Base-by-base conservation (phyloP, 768 basidiomycete species). In the Rhizopogon vinicolor region DNA sequence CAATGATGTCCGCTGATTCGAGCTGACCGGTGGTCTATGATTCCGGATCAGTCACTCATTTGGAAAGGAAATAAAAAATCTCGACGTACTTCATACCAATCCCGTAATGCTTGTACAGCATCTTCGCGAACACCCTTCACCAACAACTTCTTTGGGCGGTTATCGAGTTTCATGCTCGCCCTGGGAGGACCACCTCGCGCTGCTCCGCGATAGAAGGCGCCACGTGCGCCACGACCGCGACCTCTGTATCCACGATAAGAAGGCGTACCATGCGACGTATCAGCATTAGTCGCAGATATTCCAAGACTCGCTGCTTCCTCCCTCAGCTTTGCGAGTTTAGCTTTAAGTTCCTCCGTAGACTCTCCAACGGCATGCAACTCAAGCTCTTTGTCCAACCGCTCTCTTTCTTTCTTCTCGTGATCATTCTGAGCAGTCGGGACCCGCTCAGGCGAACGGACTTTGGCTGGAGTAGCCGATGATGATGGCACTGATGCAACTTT, bases 91-190 rank as follows among this genome's bases (percentile, higher is more conserved):
- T 92, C 89, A 66, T 87, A 96, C 89, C 91, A 95, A 61, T 90
- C 85, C 58, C 81, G 82, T 56, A 94, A 73, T 6, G 81, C 78
- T 58, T 86, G 83, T 33, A 83, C 58, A 31, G 75, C 74, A n/a
- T 75, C 75, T 18, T 79, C 77, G 37, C 75, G 70, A 8, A 81
- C 82, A 39, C 87, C 89, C 64, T 90, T 87, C 29, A 97, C 75
- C 19, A 88, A 71, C 22, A 97, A 72, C 69, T 83, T 86, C 73
- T 85, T 89, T 9, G 93, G 89, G 16, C 93, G 83, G 64, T 94
- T 93, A 69, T 97, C 93, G 29, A 97, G 81, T 65, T 89, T 89
- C 87, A 96, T 89, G 63, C 85, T 92, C 9, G 77, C 74, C 41
- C 87, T 80, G 9, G 84, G 77, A 44, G 82, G 78, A 3, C 82